Evolutionary conservation across 192 early-diverging fungal genomes (phyloP).

Genomic region (Haplosporangium gracile): DNA sequence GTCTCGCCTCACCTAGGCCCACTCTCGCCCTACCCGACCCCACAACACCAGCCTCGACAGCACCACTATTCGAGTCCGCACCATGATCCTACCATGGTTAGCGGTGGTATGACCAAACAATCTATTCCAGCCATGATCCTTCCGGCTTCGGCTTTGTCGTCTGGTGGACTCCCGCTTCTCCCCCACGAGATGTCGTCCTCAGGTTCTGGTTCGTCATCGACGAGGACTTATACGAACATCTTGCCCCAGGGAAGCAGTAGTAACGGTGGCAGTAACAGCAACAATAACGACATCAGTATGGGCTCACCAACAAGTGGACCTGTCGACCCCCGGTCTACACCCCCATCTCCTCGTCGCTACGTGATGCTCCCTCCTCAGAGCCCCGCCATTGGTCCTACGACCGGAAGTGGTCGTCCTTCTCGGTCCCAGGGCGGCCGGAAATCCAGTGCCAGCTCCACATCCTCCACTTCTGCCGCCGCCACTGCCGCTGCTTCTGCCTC

Average conservation of each 20-base stretch:
- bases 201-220: neutral
- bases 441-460: constrained; percentile 5
- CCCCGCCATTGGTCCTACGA: neutral
- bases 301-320: constrained; percentile 14
- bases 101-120: constrained; percentile 5
- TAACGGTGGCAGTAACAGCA: neutral
- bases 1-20: constrained; percentile 31
- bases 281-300: neutral
- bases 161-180: neutral
- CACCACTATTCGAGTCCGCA: constrained; percentile 46
- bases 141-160: constrained; percentile 42
- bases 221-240: constrained; percentile 19
- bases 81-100: constrained; percentile 7
- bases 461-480: neutral
- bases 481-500: neutral
- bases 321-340: constrained; percentile 23
- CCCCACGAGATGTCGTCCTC: constrained; percentile 14
- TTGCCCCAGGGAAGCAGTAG: neutral
- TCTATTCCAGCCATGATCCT: constrained; percentile 50
- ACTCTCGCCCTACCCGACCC: constrained; percentile 49
- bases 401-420: neutral
- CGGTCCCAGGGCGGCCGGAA: constrained; percentile 17
- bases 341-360: constrained; percentile 32
- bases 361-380: constrained; percentile 47
- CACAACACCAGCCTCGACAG: constrained; percentile 45